Evolutionary conservation across 1,139 yeast species (phyloP).

Genomic region (Magnusiomyces tetraspermus): DNA sequence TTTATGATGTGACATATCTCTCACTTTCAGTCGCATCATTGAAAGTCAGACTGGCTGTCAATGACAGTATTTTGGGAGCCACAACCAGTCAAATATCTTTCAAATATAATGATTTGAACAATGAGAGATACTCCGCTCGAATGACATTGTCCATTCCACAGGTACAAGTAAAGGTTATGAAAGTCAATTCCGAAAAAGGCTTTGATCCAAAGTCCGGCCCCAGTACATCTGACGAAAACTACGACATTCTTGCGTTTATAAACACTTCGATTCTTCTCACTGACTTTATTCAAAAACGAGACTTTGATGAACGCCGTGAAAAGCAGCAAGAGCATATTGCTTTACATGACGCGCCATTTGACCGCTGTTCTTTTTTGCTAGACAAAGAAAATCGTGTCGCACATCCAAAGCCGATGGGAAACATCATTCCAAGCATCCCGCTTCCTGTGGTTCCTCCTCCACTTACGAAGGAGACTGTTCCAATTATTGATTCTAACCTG

Average conservation of each 20-base stretch:
- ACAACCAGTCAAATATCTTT: constrained; percentile 35
- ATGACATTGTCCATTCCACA: constrained; percentile 44
- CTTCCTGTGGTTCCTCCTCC: constrained; percentile 62
- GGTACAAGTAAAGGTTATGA: constrained; percentile 33
- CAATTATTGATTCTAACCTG: constrained; percentile 22
- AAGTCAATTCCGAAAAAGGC: constrained; percentile 18
- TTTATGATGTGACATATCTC: constrained; percentile 63
- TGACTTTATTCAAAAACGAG: constrained; percentile 48
- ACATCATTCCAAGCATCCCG: constrained; percentile 45
- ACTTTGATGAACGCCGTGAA: constrained; percentile 39
- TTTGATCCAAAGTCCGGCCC: constrained; percentile 6
- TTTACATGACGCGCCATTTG: constrained; percentile 73
- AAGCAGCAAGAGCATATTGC: constrained; percentile 59
- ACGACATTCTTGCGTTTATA: constrained; percentile 30
- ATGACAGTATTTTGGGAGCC: constrained; percentile 26
- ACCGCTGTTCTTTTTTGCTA: constrained; percentile 64
- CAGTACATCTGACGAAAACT: constrained; percentile 5
- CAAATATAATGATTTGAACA: constrained; percentile 59
- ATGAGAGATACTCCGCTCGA: constrained; percentile 51
- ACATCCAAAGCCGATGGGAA: constrained; percentile 35
- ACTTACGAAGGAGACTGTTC: constrained; percentile 32
- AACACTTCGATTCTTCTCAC: constrained; percentile 51
- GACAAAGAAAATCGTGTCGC: constrained; percentile 38
- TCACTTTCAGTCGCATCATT: constrained; percentile 24
- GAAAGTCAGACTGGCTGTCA: constrained; percentile 28